A percentile compares a stretch with the other conserved stretches of the same genome.
phyloP scores from a whole-genome alignment of 2,329 filamentous ascomycete species.

The Lachnellula willkommii region DNA sequence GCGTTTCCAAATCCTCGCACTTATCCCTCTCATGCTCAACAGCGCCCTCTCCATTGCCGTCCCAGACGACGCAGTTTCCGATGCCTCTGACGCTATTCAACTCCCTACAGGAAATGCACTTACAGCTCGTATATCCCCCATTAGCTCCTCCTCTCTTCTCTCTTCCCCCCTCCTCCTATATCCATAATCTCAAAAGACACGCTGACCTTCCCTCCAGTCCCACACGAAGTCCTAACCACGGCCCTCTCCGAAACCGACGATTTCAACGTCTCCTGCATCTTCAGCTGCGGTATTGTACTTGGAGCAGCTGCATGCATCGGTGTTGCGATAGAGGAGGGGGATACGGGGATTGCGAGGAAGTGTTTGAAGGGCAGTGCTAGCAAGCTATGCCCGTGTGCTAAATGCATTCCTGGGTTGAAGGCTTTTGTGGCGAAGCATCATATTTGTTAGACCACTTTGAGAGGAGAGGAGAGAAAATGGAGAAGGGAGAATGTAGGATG shows the following conservation, averaged over 20 bases:
- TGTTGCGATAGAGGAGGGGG: background rate
- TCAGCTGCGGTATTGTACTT: background rate
- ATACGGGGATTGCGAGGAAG: background rate
- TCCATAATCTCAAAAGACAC: no score
- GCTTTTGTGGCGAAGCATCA: background rate
- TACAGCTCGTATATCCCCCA: background rate
- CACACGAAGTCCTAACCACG: background rate
- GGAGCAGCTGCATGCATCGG: background rate
- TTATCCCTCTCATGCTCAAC: background rate
- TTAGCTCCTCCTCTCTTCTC: no score
- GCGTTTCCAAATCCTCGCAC: background rate
- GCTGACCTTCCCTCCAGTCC: background rate
- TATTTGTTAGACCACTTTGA: background rate
- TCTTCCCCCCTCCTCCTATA: background rate
- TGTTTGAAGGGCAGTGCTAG: background rate
- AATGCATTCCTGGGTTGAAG: background rate
- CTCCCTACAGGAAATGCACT: background rate
- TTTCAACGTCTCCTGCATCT: background rate
- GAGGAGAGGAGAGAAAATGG: background rate
- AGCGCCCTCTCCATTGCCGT: background rate
- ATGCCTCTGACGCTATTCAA: background rate
- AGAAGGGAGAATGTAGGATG: background rate
- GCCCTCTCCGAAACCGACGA: background rate
- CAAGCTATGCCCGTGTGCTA: background rate
- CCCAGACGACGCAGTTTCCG: background rate